phyloP scores from a whole-genome alignment of 768 basidiomycete species.

The Podaxis pistillaris region DNA sequence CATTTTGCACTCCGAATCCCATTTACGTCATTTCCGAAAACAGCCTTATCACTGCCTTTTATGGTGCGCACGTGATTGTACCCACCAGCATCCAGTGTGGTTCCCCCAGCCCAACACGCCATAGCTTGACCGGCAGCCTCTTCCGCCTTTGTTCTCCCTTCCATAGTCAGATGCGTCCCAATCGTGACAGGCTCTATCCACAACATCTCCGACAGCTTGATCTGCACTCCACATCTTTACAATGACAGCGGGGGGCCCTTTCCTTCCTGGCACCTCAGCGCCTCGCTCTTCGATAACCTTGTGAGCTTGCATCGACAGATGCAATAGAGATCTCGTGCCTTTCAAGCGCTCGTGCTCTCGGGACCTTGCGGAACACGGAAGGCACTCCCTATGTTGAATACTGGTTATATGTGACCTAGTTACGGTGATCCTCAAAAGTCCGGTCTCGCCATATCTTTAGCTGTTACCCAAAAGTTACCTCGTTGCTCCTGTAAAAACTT shows the following conservation, averaged over 20 bases:
- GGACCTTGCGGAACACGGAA: not conserved
- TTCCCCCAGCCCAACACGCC: constrained; percentile 15
- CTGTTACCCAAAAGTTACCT: constrained; percentile 1
- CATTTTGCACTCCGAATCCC: constrained; percentile 25
- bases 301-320: not conserved
- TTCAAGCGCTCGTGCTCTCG: not conserved
- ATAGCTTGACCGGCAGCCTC: constrained; percentile 19
- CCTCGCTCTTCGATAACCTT: not conserved
- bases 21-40: constrained; percentile 33
- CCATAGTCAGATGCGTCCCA: constrained; percentile 13
- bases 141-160: constrained; percentile 13
- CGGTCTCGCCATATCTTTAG: not conserved
- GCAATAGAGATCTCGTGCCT: not conserved
- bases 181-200: constrained; percentile 12
- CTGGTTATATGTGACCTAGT: not conserved
- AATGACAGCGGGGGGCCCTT: not conserved
- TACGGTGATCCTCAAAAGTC: not conserved
- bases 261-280: not conserved
- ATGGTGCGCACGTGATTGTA: constrained; percentile 14
- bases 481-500: not conserved
- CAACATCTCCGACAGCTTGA: constrained; percentile 10
- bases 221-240: constrained; percentile 9
- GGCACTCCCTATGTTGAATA: not conserved
- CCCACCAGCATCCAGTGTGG: constrained; percentile 11
- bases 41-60: constrained; percentile 29